phyloP scores from a whole-genome alignment of 1,139 yeast genomes.

The Komagataea norvegica region DNA sequence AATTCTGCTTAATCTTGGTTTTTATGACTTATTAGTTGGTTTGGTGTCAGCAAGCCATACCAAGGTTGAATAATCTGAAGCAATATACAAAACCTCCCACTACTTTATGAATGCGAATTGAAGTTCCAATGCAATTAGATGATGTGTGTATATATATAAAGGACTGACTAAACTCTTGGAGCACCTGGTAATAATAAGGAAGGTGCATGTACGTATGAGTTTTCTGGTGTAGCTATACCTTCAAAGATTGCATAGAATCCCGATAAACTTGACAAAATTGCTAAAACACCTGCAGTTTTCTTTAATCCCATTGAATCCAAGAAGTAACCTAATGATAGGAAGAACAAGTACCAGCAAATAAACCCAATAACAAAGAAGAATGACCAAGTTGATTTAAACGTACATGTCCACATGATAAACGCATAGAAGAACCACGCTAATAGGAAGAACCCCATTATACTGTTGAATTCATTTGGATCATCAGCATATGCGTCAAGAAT shows the following conservation, averaged over 20 bases:
- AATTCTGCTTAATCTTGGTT: no score
- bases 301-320: constrained; percentile 40
- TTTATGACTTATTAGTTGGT: no score
- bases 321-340: constrained; percentile 55
- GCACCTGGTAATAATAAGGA: constrained; percentile 50
- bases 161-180: constrained; percentile 26
- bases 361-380: constrained; percentile 49
- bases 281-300: constrained; percentile 71
- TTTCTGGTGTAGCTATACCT: constrained; percentile 57
- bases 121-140: no score
- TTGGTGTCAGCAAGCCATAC: no score
- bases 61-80: no score
- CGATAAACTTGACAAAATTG: constrained; percentile 51
- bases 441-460: constrained; percentile 56
- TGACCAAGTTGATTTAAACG: constrained; percentile 63
- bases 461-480: constrained; percentile 39
- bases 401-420: constrained; percentile 50
- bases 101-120: no score
- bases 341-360: constrained; percentile 45
- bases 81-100: no score
- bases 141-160: no score
- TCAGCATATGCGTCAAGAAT: constrained; percentile 49
- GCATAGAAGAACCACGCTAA: constrained; percentile 68
- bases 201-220: constrained; percentile 53
- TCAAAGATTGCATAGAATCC: constrained; percentile 68